Evolutionary conservation across 257 asterid species (phyloP).

Genomic region (Agastache rugosa): DNA sequence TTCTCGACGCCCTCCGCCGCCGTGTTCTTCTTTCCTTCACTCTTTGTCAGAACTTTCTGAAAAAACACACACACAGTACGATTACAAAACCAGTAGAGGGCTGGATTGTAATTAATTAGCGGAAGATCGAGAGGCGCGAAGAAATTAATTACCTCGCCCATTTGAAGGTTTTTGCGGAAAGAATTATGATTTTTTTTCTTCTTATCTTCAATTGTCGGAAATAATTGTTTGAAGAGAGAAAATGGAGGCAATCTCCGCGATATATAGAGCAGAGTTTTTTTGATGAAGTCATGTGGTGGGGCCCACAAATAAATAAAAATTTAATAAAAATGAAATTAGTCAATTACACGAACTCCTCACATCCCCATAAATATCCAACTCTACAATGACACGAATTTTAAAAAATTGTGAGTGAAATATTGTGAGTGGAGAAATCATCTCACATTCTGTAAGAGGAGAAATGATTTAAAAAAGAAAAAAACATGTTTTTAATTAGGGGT

Average conservation of each 20-base stretch:
- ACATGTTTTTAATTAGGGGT: no score
- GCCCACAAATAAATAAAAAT: not conserved
- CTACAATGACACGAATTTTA: no score
- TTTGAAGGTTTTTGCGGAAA: constrained; percentile 23
- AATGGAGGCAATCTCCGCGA: constrained; percentile 57
- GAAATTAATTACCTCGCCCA: constrained; percentile 74
- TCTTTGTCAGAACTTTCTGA: constrained; percentile 58
- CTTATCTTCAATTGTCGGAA: not conserved
- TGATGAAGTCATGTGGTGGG: constrained; percentile 40
- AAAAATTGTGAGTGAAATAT: no score
- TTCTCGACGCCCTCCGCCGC: constrained; percentile 40
- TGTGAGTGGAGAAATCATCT: no score
- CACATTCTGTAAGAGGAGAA: no score
- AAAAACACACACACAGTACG: not conserved
- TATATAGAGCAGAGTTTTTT: constrained; percentile 50
- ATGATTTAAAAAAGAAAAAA: no score
- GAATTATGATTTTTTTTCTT: not conserved
- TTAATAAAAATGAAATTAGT: not conserved
- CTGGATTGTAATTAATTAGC: not conserved
- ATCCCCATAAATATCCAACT: no score
- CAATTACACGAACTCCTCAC: no score
- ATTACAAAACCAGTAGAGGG: not conserved
- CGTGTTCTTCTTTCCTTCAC: constrained; percentile 51
- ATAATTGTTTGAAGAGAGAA: constrained; percentile 55
- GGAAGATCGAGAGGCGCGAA: constrained; percentile 1